These are phyloP conservation scores for Candida nonsorbophila DNA, from an alignment of 805 yeast species.

Conservation along the genomic window DNA sequence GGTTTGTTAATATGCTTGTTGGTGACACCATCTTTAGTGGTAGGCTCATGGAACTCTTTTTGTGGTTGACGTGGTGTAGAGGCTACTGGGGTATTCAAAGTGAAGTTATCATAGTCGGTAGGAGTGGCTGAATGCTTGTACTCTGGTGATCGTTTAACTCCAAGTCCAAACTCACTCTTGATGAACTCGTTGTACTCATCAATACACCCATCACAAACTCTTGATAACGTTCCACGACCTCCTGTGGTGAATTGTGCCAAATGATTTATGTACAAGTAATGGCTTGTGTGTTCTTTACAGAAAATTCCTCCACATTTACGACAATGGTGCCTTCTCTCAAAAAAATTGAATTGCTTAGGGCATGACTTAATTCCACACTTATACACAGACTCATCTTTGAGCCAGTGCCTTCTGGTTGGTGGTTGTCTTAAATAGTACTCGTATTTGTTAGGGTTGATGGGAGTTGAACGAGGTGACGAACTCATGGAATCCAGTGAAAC, in stretches of 20 bases:
- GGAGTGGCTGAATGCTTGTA: not conserved
- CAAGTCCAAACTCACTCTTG: conserved; percentile 34
- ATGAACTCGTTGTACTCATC: conserved; percentile 52
- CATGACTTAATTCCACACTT: conserved; percentile 59
- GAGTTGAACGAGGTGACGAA: conserved; percentile 7
- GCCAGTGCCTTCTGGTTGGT: conserved; percentile 67
- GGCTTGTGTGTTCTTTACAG: conserved; percentile 64
- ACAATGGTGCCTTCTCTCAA: conserved; percentile 80
- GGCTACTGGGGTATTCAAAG: no score
- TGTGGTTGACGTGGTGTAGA: no score
- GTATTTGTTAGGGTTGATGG: conserved; percentile 12
- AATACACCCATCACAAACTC: conserved; percentile 68
- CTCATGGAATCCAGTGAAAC: conserved; percentile 20
- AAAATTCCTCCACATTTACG: conserved; percentile 80
- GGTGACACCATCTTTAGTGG: no score
- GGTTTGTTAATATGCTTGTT: no score
- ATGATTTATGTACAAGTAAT: conserved; percentile 49
- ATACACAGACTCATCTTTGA: conserved; percentile 59
- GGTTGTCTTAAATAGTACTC: conserved; percentile 26
- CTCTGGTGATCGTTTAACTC: no score
- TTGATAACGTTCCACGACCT: conserved; percentile 59
- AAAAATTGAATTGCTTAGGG: conserved; percentile 62
- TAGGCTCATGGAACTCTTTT: no score
- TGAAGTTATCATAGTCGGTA: no score
- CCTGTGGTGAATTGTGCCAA: conserved; percentile 64